Evolutionary conservation across 371 early-diverging fungal genomes (phyloP).

Genomic region (Saksenaea vasiformis): DNA sequence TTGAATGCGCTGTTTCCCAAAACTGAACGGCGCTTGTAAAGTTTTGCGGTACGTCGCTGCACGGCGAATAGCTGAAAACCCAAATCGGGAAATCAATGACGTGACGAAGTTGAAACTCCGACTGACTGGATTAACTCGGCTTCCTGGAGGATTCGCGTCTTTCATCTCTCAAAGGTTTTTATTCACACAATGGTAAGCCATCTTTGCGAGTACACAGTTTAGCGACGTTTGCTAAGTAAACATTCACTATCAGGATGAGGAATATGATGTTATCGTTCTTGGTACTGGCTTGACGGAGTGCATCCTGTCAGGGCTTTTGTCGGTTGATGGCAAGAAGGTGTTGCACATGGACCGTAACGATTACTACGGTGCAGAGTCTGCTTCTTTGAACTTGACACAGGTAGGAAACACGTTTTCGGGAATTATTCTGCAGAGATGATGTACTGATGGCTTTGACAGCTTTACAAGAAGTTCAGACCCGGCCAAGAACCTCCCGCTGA

Average conservation of each 20-base stretch:
- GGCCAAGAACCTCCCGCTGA: slow-evolving; percentile 63
- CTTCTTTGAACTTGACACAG: slow-evolving; percentile 92
- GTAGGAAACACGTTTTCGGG: slow-evolving; percentile 35
- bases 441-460: slow-evolving; percentile 40
- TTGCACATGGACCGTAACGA: slow-evolving; percentile 98
- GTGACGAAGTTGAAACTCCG: background rate
- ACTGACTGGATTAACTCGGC: background rate
- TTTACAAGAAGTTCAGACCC: slow-evolving; percentile 85
- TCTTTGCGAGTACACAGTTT: background rate
- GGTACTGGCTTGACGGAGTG: slow-evolving; percentile 99
- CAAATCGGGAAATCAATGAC: background rate
- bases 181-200: slow-evolving; percentile 22
- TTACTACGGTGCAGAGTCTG: slow-evolving; percentile 98
- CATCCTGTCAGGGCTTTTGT: slow-evolving; percentile 97
- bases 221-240: background rate
- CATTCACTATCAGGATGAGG: slow-evolving; percentile 70
- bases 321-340: slow-evolving; percentile 98
- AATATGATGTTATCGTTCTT: slow-evolving; percentile 95
- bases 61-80: too few relatives aligned
- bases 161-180: background rate
- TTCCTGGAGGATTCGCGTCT: background rate
- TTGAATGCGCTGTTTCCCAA: too few relatives aligned
- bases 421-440: background rate
- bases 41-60: too few relatives aligned
- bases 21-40: too few relatives aligned